Evolutionary conservation across 2,329 filamentous ascomycete genomes (phyloP), one percentile per base, ranked within the genome.

Genomic region (Cladosporium sp.): DNA sequence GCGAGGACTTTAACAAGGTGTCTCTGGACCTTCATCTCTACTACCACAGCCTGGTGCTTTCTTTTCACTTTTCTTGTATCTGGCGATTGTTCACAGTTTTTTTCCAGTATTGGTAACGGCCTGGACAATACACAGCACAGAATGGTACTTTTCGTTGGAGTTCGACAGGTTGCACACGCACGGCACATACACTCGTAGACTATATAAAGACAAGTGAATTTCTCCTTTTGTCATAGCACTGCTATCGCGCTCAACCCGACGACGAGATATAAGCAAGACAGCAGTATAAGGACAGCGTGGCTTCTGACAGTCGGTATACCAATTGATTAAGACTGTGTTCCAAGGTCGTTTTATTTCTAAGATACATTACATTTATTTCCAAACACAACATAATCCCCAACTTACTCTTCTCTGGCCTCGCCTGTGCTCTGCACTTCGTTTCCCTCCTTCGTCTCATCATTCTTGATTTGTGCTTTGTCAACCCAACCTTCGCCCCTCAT

Each of bases 401-500:
- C 6, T 38, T 24, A 58, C 21, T 58, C 54, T 26, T 14, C 1
- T 34, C 38, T 58, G 11, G 54, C 54, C 54, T 36, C 30, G n/a
- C 12, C 30, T 18, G 32, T 58, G 54, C 6, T 26, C 54, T 58
- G 54, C 18, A 58, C 34, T 41, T 32, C 34, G 4, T 8, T 12
- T 15, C 21, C 32, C 5, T 24, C 34, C 32, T 58, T 26, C 21
- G 34, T 15, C 24, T 44, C 51, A 1, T 55, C 61, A 7, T 64
- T 55, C 36, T 64, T 64, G 24, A 11, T 10, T 32, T 64, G 51
- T 12, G 32, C 34, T 21, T 21, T 64, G 7, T 64, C 61, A 1
- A 64, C 51, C 61, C 61, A 64, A 3, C 91, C 91, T 72, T 93
- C 89, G 0, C 92, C 92, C 64, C 90, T 83, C 49, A 93, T 78